Conservation (phyloP, 306 rosid genomes). For the Gleditsia sinensis region DNA sequence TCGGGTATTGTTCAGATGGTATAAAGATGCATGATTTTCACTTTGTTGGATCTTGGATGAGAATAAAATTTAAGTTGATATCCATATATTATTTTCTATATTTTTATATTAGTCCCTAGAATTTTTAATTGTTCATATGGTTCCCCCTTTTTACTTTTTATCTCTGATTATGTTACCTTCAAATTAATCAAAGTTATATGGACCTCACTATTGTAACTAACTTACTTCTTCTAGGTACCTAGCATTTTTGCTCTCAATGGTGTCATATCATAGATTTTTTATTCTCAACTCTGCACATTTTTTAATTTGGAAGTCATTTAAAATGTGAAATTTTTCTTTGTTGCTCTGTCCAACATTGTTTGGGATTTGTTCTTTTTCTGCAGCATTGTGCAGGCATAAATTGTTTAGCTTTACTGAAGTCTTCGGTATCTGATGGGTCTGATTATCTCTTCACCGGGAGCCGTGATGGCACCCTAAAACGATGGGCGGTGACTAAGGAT, state of each 20-base stretch:
- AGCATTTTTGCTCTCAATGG: not conserved
- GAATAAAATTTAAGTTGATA: not conserved
- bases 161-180: too few relatives aligned
- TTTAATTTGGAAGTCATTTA: constrained; percentile 21
- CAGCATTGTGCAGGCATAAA: constrained; percentile 99
- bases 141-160: too few relatives aligned
- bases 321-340: constrained; percentile 1
- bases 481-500: constrained; percentile 79
- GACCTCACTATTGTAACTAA: too few relatives aligned
- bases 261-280: too few relatives aligned
- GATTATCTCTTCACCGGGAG: constrained; percentile 93
- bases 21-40: constrained; percentile 8
- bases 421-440: constrained; percentile 59
- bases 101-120: not conserved
- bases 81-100: not conserved
- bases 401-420: constrained; percentile 69
- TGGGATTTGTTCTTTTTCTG: constrained; percentile 41
- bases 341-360: constrained; percentile 23
- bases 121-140: not conserved
- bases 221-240: constrained; percentile 17
- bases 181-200: too few relatives aligned
- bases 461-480: constrained; percentile 96
- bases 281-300: not conserved
- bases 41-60: constrained; percentile 17
- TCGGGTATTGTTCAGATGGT: not conserved